phyloP scores from a whole-genome alignment of 148 eudicot species.

The Rheum nobile region DNA sequence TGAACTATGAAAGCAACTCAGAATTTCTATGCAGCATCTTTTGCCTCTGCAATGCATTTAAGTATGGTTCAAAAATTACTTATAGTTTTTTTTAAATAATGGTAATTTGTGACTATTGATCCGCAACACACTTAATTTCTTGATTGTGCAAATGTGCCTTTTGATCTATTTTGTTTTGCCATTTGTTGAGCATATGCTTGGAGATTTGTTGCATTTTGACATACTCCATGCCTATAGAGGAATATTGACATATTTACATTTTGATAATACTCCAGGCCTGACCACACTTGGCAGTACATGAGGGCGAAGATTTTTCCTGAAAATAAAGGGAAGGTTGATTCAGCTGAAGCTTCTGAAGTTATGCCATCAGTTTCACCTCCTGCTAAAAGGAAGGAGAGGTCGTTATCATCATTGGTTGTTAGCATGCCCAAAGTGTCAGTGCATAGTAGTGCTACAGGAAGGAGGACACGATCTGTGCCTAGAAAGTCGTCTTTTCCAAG shows the following conservation, averaged over 20 bases:
- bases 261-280: constrained; percentile 53
- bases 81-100: too few species aligned
- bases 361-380: constrained; percentile 44
- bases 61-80: too few species aligned
- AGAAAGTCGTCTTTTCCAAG: constrained; percentile 46
- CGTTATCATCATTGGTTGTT: constrained; percentile 79
- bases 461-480: constrained; percentile 44
- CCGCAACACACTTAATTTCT: too few species aligned
- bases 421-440: constrained; percentile 61
- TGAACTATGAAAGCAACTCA: too few species aligned
- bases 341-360: constrained; percentile 42
- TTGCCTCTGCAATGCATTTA: too few species aligned
- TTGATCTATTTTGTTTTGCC: too few species aligned
- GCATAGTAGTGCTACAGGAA: constrained; percentile 67
- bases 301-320: constrained; percentile 72
- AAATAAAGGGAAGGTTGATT: constrained; percentile 23
- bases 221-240: too few species aligned
- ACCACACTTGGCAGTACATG: constrained; percentile 83
- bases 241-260: not conserved
- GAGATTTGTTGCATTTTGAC: too few species aligned
- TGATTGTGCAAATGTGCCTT: not conserved
- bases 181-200: too few species aligned
- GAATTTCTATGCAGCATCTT: too few species aligned
- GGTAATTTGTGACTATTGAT: too few species aligned
- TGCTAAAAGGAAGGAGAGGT: constrained; percentile 85